phyloP scores from a whole-genome alignment of 495 filamentous ascomycete species.

The Talaromyces borbonicus region DNA sequence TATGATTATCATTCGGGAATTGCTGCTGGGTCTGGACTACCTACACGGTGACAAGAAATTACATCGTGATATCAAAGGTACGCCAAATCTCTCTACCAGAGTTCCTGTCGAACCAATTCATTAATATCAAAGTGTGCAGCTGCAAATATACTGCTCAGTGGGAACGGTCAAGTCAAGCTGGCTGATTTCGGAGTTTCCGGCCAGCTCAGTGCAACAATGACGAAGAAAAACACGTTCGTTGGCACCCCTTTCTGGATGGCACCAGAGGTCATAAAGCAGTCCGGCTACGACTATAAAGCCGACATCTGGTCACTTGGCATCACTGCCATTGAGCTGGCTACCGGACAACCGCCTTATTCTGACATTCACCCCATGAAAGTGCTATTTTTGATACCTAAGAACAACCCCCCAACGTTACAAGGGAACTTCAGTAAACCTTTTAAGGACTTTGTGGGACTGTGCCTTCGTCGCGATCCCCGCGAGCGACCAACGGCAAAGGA shows the following conservation, averaged over 20 bases:
- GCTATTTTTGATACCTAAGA: constrained; percentile 92
- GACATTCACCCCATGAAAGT: constrained; percentile 99
- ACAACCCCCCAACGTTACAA: constrained; percentile 70
- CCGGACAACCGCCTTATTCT: constrained; percentile 89
- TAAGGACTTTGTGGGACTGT: constrained; percentile 89
- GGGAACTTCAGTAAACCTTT: constrained; percentile 84
- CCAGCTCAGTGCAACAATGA: constrained; percentile 98
- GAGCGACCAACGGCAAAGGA: constrained; percentile 83
- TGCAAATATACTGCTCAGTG: constrained; percentile 78
- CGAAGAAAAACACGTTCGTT: constrained; percentile 98
- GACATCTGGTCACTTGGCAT: constrained; percentile 99
- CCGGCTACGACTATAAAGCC: constrained; percentile 95
- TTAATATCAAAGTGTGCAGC: constrained; percentile 37
- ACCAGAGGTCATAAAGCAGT: constrained; percentile 96
- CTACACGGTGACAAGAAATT: constrained; percentile 91
- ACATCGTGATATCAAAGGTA: constrained; percentile 95
- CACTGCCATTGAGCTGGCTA: constrained; percentile 86
- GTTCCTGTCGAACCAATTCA: neutral
- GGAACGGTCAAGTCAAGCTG: constrained; percentile 90
- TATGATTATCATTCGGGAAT: constrained; percentile 81
- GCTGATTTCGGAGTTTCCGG: constrained; percentile 97
- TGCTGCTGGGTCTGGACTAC: constrained; percentile 85
- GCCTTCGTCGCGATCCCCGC: constrained; percentile 76
- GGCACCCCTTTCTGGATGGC: constrained; percentile 99
- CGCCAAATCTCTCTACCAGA: neutral